Evolutionary conservation across 1,284 basidiomycete genomes (phyloP).

Genomic region (Farysia itapuensis): DNA sequence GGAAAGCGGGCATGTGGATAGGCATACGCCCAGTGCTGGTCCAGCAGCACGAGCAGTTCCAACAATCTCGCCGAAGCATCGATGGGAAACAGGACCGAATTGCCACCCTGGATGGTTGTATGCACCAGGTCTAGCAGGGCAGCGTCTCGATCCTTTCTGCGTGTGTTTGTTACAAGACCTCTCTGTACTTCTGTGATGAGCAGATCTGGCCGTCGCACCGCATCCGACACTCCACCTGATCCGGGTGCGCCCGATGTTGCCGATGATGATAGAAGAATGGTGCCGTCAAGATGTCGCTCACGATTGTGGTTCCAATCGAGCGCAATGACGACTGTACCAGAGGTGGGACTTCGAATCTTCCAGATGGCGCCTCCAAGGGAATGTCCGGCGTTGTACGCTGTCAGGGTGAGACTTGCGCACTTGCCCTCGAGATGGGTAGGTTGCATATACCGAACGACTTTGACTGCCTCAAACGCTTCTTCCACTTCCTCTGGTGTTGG

Average conservation of each 20-base stretch:
- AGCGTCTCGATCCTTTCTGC: conserved; percentile 86
- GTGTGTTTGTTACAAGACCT: conserved; percentile 73
- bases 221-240: conserved; percentile 21
- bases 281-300: conserved; percentile 93
- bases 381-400: conserved; percentile 93
- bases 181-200: conserved; percentile 91
- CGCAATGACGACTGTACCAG: conserved; percentile 92
- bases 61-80: conserved; percentile 91
- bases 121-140: conserved; percentile 68
- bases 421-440: conserved; percentile 90
- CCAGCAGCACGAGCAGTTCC: conserved; percentile 89
- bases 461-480: conserved; percentile 88
- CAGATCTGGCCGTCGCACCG: conserved; percentile 62
- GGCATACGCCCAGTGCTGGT: conserved; percentile 94
- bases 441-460: conserved; percentile 89
- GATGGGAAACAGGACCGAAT: conserved; percentile 81
- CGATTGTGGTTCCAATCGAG: conserved; percentile 95
- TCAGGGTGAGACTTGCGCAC: conserved; percentile 72
- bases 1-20: conserved; percentile 64
- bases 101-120: conserved; percentile 79
- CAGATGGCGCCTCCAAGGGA: conserved; percentile 95
- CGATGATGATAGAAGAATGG: conserved; percentile 64
- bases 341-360: conserved; percentile 95
- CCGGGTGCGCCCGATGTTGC: conserved; percentile 21
- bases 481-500: conserved; percentile 83